Evolutionary conservation across 345 rosid genomes (phyloP).

Genomic region (Lepidium africanum): DNA sequence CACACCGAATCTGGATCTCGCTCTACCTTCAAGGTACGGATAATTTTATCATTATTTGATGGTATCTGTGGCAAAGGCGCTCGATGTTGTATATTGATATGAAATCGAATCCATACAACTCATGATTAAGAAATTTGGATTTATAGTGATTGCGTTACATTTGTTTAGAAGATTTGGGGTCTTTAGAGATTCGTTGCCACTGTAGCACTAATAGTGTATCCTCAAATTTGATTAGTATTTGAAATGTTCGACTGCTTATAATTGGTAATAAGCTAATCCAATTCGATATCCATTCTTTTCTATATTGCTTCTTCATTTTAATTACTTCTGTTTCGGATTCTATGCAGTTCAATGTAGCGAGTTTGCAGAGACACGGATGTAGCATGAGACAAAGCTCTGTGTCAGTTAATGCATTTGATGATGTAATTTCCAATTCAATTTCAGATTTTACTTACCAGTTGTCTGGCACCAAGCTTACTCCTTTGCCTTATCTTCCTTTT

Average conservation of each 20-base stretch:
- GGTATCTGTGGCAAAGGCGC: neutral
- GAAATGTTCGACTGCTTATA: neutral
- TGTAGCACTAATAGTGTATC: neutral
- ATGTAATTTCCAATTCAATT: slow-evolving; percentile 24
- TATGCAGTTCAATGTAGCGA: slow-evolving; percentile 27
- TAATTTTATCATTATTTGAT: neutral
- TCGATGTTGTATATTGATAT: neutral
- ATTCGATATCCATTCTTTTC: neutral
- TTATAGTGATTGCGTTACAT: neutral
- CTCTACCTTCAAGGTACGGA: slow-evolving; percentile 7
- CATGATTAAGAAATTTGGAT: neutral
- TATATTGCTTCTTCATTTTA: neutral
- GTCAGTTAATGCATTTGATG: slow-evolving; percentile 42
- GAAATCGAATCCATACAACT: neutral
- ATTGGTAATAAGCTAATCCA: neutral
- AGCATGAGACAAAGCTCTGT: slow-evolving; percentile 15
- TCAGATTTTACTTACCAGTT: neutral
- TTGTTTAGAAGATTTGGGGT: neutral
- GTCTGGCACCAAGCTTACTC: neutral
- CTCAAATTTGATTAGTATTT: neutral
- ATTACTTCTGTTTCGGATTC: neutral
- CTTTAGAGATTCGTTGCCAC: neutral
- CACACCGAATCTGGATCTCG: slow-evolving; percentile 9
- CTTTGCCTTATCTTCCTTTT: neutral
- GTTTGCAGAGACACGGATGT: slow-evolving; percentile 18